Percentiles rank a stretch among this genome's conserved stretches.
Conservation (phyloP, 2,329 filamentous ascomycete species). For the Thielaviopsis musarum region DNA sequence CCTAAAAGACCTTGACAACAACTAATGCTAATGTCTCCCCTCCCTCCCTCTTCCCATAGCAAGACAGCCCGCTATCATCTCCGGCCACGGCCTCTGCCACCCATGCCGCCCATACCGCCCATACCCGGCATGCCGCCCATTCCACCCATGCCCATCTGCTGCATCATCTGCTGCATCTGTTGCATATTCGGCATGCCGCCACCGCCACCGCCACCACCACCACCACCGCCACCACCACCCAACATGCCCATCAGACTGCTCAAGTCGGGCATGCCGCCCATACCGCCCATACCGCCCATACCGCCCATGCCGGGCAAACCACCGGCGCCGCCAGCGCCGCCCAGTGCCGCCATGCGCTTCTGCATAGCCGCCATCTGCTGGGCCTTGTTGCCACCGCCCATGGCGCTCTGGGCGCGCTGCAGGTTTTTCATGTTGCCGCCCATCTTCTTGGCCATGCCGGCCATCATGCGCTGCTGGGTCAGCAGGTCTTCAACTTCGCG, state of each 20-base stretch:
- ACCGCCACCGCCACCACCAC: constrained; percentile 33
- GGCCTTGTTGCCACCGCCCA: constrained; percentile 79
- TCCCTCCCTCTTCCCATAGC: not conserved
- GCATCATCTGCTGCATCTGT: constrained; percentile 70
- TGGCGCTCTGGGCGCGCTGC: constrained; percentile 78
- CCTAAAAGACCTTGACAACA: too few relatives aligned
- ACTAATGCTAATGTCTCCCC: not conserved
- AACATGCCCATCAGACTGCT: constrained; percentile 85
- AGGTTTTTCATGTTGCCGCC: constrained; percentile 96
- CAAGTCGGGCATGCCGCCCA: constrained; percentile 84
- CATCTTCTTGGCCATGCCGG: constrained; percentile 98
- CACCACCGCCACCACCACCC: constrained; percentile 38
- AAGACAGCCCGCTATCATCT: not conserved
- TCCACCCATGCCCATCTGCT: constrained; percentile 46
- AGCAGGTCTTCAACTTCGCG: constrained; percentile 88
- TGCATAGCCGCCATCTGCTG: constrained; percentile 97
- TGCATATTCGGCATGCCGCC: constrained; percentile 57
- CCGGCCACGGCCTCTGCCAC: constrained; percentile 14
- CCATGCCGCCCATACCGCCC: constrained; percentile 15
- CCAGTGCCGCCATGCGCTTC: constrained; percentile 85
- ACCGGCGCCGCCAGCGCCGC: constrained; percentile 40
- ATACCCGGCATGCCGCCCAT: constrained; percentile 20
- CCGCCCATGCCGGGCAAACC: constrained; percentile 42
- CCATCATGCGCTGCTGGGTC: constrained; percentile 98
- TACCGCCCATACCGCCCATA: constrained; percentile 85